Evolutionary conservation across 805 yeast species (phyloP), one percentile per base, ranked within the genome.

Genomic region (Saturnispora serradocipensis): DNA sequence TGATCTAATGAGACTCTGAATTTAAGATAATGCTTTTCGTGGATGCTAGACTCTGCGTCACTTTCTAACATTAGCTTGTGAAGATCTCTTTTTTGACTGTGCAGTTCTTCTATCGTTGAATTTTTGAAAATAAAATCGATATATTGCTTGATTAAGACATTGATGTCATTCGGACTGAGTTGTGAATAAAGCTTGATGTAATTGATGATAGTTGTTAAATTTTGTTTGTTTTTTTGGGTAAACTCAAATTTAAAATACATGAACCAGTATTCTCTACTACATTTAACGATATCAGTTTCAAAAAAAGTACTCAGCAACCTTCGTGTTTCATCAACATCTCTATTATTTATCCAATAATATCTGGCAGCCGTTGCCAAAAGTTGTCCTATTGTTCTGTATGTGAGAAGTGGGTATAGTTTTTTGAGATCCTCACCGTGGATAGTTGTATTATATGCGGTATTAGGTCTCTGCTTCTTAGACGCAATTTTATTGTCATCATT

Each of bases 201-300:
- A 16, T 68, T 62, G 11, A 81, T 66, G 15, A 82, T 67, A 43
- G 66, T 70, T 20, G 71, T 65, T 25, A 82, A 55, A 54, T 78
- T 76, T 25, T 61, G 61, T 30, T 71, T 66, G 54, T 81, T 80
- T 18, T 70, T 65, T 46, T 69, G 69, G 1, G 58, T 49, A 22
- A 71, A 72, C 54, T 82, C 84, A 58, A 76, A 80, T 45, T 77
- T 76, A 54, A 83, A 73, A 54, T 67, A 80, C 39, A 74, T 72
- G 10, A 65, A 60, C 89, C 89, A 84, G 58, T 81, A 85, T 20
- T 71, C 58, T 5, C 65, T 64, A 1, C 80, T 75, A 5, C 67
- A 59, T 43, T 65, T 65, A 13, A 82, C 59, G 3, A 66, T 59
- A 1, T 60, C 56, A 32, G 70, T 56, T 38, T 61, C 60, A 51